Base-by-base conservation (phyloP, 2,329 filamentous ascomycete species). In the Tolypocladium endophyticum region DNA sequence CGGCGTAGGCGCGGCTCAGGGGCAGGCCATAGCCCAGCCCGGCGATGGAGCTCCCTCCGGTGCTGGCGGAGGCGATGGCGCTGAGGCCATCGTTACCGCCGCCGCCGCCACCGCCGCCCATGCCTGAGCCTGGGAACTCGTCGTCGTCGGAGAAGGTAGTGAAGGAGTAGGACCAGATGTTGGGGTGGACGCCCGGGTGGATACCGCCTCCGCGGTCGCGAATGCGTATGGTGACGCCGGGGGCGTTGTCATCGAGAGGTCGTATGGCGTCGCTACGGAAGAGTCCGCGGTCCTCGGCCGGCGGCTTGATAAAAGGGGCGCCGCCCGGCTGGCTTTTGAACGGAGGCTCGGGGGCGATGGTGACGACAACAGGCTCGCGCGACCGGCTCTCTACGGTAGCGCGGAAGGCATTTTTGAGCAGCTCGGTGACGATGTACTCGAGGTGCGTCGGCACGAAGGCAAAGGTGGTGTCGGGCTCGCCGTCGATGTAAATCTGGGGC, bases 151-250 rank as follows among this genome's bases (percentile, higher is more conserved):
- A 87, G 73, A 97, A 97, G 0, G 94, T 99, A 25, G 93, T 97
- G 72, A 97, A 99, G 63, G 90, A 94, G 72, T 97, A 99, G 8
- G 92, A 92, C 92, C 94, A 99, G 61, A 99, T 92, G 65, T 93
- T 87, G 5, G 87, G 86, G 39, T 94, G 77, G 35, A 94, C 87
- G 20, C 92, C 89, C 0, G 92, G 90, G 0, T 86, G 83, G 59
- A 99, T 97, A 41, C 94, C 94, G 50, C 93, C 93, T 56, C 94
- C 94, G n/a, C 92, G 87, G 71, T 99, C 94, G 11, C 94, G 87
- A 66, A 99, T 97, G 30, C 94, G 86, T 66, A 99, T 95, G 0
- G 94, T 97, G 16, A 99, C 91, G 43, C 92, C 92, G 0, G 92
- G 90, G 0, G 87, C 83, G 60, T 85, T 81, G 67, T 86, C 83